Base-by-base conservation (phyloP, 331 rosid species). In the Malus hybrid region DNA sequence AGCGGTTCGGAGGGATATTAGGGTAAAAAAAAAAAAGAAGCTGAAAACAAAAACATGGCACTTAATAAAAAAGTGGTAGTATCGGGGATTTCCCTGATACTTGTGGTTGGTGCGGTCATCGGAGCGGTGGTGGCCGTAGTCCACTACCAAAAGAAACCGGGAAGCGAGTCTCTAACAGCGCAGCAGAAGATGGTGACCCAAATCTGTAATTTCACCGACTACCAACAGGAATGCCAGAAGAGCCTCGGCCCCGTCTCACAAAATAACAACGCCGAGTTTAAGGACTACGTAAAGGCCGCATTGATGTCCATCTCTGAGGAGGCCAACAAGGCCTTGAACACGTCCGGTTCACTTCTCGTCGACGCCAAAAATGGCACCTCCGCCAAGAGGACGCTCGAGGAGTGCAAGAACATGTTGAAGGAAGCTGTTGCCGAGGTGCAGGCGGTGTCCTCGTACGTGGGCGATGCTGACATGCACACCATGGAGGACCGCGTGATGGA, bases 351-450 rank as follows among this genome's bases (percentile, higher is more conserved):
- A 5, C 86, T 89, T 48, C 2, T 79, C 0, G 12, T 44, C 0
- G 85, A 86, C 2, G 46, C 83, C 6, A 81, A 59, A 39, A 42
- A 5, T 27, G 70, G 54, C 2, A 54, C 36, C 14, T 75, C 81
- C 2, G 2, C 71, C 2, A 87, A 87, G 74, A 81, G 80, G 89
- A 73, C 88, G 0, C 79, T 85, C 1, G 85, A 84, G 10, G 97
- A 87, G 14, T 91, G 97, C 84, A 91, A 84, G 29, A 87, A 80
- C 15, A 2, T 91, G 72, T n/a, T 91, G 65, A 42, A 82, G 50
- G 82, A 36, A 1, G 89, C 92, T 1, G 12, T 83, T 10, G 71
- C 65, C 9, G 85, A 88, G 24, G 85, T 91, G 2, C 57, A 87
- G 2, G 20, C 67, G 3, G 76, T 86, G 11, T 18, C 9, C 10